These are phyloP conservation scores for Talaromyces sp. DNA, from an alignment of 2,329 filamentous ascomycete genomes.

Conservation along the genomic window DNA sequence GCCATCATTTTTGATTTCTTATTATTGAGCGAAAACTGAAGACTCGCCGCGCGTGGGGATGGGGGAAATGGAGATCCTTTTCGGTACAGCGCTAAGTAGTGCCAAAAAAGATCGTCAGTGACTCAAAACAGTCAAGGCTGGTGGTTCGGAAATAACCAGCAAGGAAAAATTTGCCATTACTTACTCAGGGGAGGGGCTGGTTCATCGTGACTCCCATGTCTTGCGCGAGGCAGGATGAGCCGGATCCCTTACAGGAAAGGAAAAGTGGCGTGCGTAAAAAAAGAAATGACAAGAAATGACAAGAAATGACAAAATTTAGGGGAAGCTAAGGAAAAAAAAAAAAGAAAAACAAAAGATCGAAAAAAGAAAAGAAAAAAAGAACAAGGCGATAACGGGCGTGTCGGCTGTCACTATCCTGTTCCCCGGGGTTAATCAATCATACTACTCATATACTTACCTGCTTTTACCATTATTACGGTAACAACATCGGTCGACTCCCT, in stretches of 20 bases:
- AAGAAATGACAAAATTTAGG: neutral
- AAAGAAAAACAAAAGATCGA: neutral
- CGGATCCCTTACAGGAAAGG: conserved; percentile 5
- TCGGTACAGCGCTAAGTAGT: neutral
- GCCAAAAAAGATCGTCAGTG: neutral
- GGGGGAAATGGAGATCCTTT: neutral
- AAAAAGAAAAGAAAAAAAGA: neutral
- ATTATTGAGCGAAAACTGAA: neutral
- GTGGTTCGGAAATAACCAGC: neutral
- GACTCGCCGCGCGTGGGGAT: no score
- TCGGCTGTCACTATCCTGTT: neutral
- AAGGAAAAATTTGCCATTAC: neutral
- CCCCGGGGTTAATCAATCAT: neutral
- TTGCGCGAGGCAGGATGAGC: neutral
- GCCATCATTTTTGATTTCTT: neutral
- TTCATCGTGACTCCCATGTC: neutral
- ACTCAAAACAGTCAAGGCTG: neutral
- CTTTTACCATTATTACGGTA: neutral
- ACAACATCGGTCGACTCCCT: neutral
- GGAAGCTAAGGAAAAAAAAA: neutral
- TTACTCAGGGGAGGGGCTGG: neutral
- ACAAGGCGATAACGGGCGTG: neutral
- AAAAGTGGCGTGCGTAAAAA: neutral
- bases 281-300: neutral
- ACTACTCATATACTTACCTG: neutral